phyloP scores from a whole-genome alignment of 208 protist species.

The Leishmania lainsoni region DNA sequence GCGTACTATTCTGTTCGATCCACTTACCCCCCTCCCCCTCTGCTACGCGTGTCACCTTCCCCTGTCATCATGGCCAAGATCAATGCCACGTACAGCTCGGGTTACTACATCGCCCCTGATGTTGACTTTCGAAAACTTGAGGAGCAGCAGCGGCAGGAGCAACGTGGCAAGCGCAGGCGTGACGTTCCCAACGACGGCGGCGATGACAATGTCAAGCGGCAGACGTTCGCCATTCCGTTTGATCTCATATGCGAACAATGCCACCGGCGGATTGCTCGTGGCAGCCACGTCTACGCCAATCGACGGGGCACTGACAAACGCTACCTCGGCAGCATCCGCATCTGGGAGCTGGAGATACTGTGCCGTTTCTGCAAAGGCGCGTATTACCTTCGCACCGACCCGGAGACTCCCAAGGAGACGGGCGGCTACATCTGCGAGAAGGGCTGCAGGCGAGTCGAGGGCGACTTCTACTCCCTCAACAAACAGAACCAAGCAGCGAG shows the following conservation, averaged over 20 bases:
- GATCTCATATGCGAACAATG: constrained; percentile 76
- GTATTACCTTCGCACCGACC: constrained; percentile 76
- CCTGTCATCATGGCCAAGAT: constrained; percentile 75
- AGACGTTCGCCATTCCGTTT: constrained; percentile 88
- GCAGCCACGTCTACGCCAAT: constrained; percentile 84
- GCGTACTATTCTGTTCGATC: too few relatives aligned
- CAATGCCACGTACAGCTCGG: constrained; percentile 86
- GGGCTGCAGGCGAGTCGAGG: constrained; percentile 64
- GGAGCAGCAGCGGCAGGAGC: constrained; percentile 55
- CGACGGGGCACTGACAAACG: constrained; percentile 61
- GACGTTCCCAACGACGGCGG: constrained; percentile 17
- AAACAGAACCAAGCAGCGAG: constrained; percentile 61
- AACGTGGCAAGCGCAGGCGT: constrained; percentile 45
- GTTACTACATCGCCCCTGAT: constrained; percentile 84
- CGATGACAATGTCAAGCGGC: constrained; percentile 52
- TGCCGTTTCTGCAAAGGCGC: constrained; percentile 74
- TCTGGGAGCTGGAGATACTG: constrained; percentile 82
- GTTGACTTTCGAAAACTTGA: constrained; percentile 84
- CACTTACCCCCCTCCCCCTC: constrained; percentile 7
- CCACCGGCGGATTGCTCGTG: constrained; percentile 69
- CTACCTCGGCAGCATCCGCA: constrained; percentile 65
- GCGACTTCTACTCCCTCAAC: constrained; percentile 74
- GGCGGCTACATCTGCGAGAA: constrained; percentile 77
- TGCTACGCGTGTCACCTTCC: not conserved
- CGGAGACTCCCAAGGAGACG: constrained; percentile 79